Percentiles rank a stretch among this genome's conserved stretches.
Conservation (phyloP, 2,329 filamentous ascomycete genomes). For the Neonectria sp. region DNA sequence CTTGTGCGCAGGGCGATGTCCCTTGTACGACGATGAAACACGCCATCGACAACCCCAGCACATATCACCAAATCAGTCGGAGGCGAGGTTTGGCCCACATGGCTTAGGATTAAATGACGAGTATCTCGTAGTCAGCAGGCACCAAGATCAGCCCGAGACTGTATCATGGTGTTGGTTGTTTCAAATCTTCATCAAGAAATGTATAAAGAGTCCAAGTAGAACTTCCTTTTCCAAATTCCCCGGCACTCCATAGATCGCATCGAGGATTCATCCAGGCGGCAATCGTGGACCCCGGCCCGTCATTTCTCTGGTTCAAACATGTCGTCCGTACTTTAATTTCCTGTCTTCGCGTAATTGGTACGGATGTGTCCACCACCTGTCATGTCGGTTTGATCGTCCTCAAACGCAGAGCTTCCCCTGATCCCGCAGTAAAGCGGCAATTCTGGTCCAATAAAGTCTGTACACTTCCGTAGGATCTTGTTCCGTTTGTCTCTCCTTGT, state of each 20-base stretch:
- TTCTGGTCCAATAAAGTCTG: neutral
- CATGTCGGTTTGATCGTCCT: neutral
- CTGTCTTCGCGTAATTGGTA: neutral
- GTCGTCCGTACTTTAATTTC: neutral
- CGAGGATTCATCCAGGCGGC: neutral
- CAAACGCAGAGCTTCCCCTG: neutral
- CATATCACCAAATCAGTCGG: neutral
- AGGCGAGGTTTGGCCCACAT: neutral
- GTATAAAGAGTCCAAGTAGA: too few relatives aligned
- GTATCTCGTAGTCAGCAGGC: neutral
- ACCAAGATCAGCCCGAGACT: neutral
- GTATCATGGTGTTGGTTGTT: neutral
- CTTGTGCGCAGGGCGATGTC: neutral
- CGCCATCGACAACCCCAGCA: neutral
- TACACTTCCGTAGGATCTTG: neutral
- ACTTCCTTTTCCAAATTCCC: too few relatives aligned
- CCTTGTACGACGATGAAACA: neutral
- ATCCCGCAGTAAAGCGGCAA: neutral
- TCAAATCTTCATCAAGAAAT: neutral
- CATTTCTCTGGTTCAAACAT: neutral
- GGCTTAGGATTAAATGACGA: neutral
- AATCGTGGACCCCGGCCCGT: neutral
- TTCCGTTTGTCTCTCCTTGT: neutral
- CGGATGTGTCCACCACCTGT: neutral
- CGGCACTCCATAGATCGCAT: neutral